Conservation (phyloP, 2,329 filamentous ascomycete genomes). For the Hymenoscyphus linearis region DNA sequence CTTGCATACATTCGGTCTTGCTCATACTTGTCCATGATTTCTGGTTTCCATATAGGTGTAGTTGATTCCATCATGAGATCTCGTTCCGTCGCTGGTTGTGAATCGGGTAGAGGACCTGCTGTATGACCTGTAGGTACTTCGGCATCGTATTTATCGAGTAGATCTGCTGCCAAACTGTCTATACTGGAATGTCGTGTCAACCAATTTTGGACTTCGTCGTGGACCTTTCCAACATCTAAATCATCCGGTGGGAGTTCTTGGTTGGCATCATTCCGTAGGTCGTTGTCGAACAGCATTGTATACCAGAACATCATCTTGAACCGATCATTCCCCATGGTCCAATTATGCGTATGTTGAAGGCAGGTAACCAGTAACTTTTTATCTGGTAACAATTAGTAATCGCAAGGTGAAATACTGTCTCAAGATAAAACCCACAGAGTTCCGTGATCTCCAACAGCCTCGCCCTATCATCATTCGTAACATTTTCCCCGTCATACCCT, state of each 20-base stretch:
- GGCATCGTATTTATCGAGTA: constrained; percentile 49
- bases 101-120: constrained; percentile 21
- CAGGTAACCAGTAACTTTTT: constrained; percentile 63
- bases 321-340: constrained; percentile 62
- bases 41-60: constrained; percentile 30
- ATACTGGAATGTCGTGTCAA: constrained; percentile 54
- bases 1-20: constrained; percentile 54
- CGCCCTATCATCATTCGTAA: constrained; percentile 50
- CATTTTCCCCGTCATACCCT: constrained; percentile 58
- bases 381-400: constrained; percentile 37
- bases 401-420: neutral
- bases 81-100: constrained; percentile 20
- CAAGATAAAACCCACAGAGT: constrained; percentile 44
- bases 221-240: constrained; percentile 52
- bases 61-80: constrained; percentile 22
- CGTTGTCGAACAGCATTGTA: constrained; percentile 58
- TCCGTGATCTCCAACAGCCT: constrained; percentile 61
- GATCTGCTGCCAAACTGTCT: constrained; percentile 49
- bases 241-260: constrained; percentile 43
- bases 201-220: constrained; percentile 57
- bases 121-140: constrained; percentile 31
- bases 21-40: constrained; percentile 51
- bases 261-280: constrained; percentile 46
- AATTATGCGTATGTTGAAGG: constrained; percentile 63
- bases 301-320: constrained; percentile 69